These are phyloP conservation scores for Diplosphaera chodatii DNA, from an alignment of 139 green algal genomes.

Conservation along the genomic window DNA sequence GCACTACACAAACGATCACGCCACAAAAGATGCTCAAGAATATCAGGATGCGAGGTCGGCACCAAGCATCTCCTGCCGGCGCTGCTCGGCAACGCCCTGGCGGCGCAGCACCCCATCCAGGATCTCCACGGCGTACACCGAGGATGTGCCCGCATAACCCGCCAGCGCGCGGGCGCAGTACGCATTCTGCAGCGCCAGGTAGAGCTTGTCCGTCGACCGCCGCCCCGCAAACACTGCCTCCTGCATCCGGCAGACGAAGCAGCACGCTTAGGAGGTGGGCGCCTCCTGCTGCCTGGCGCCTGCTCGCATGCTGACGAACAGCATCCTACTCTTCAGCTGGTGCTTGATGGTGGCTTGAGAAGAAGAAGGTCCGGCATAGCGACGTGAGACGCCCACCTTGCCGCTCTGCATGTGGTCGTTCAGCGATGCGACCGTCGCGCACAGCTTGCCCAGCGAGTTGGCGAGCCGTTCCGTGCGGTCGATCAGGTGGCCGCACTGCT, in stretches of 20 bases:
- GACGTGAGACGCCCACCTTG: no score
- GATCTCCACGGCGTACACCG: constrained; percentile 26
- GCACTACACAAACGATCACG: neutral
- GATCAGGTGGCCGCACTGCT: constrained; percentile 9
- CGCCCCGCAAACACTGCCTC: constrained; percentile 57
- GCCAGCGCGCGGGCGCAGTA: constrained; percentile 38
- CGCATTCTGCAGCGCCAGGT: constrained; percentile 61
- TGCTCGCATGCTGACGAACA: no score
- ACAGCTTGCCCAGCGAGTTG: constrained; percentile 42
- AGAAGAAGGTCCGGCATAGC: no score
- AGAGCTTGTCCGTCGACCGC: constrained; percentile 43
- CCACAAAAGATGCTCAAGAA: no score
- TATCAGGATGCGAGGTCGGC: neutral
- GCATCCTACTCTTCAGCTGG: no score
- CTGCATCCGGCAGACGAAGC: neutral
- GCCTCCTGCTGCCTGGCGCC: no score
- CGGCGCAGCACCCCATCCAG: constrained; percentile 13
- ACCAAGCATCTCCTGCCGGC: constrained; percentile 1
- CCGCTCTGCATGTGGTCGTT: constrained; percentile 12
- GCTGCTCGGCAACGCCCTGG: neutral
- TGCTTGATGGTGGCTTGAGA: no score
- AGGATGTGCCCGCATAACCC: constrained; percentile 40
- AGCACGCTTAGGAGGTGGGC: no score
- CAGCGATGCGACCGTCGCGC: constrained; percentile 28
- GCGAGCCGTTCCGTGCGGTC: constrained; percentile 55